phyloP scores from a whole-genome alignment of 306 rosid genomes.

The Rubus parviflorus region DNA sequence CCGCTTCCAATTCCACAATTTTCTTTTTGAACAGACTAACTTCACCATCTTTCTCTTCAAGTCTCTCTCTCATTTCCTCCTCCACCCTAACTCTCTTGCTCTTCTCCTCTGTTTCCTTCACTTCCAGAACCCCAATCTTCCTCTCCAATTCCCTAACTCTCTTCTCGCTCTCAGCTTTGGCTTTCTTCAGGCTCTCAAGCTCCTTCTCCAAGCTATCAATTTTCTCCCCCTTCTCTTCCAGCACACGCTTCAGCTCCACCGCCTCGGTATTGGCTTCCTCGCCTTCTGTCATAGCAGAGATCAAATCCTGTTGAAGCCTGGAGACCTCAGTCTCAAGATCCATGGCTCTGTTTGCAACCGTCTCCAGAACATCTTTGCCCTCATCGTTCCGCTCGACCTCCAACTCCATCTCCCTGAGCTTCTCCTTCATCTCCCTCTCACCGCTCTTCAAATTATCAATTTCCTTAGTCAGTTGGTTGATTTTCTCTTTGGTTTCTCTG shows the following conservation, averaged over 20 bases:
- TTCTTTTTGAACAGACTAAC: conserved; percentile 35
- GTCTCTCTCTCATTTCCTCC: conserved; percentile 71
- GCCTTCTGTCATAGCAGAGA: conserved; percentile 41
- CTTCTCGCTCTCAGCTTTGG: conserved; percentile 51
- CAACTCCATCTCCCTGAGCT: conserved; percentile 46
- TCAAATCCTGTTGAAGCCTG: conserved; percentile 76
- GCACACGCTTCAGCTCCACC: conserved; percentile 43
- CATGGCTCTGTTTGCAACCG: conserved; percentile 59
- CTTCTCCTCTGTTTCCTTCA: conserved; percentile 82
- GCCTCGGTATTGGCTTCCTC: conserved; percentile 50
- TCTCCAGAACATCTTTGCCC: conserved; percentile 39
- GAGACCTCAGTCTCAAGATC: conserved; percentile 72
- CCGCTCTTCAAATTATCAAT: conserved; percentile 43
- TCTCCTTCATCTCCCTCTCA: conserved; percentile 42
- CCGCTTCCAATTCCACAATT: conserved; percentile 48
- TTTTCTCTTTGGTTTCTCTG: conserved; percentile 41
- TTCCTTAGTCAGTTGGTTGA: conserved; percentile 49
- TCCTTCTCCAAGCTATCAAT: conserved; percentile 54
- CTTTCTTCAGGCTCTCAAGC: conserved; percentile 50
- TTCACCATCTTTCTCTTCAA: conserved; percentile 68
- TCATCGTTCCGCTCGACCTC: conserved; percentile 46
- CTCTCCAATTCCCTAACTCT: conserved; percentile 82
- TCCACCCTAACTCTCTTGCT: conserved; percentile 74
- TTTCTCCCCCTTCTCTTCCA: conserved; percentile 51
- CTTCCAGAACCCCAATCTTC: conserved; percentile 68